Evolutionary conservation across 2,329 filamentous ascomycete genomes (phyloP).

Genomic region (Sclerotinia borealis): DNA sequence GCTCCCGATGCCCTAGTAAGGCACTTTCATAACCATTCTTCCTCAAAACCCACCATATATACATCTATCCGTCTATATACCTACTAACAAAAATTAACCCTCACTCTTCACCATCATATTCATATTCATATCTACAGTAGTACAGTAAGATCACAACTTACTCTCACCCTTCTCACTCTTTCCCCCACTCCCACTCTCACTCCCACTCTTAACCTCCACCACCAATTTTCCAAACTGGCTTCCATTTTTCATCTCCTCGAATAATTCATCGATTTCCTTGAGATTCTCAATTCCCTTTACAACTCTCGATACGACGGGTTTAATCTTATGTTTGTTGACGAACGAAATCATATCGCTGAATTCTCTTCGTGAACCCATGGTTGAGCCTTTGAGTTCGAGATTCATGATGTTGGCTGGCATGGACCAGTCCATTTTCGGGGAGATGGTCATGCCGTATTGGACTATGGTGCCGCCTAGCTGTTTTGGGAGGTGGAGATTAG

Average conservation of each 20-base stretch:
- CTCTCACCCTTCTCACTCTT: not conserved
- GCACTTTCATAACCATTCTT: not conserved
- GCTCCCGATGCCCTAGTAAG: not conserved
- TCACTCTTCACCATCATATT: not conserved
- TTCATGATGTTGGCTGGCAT: constrained; percentile 85
- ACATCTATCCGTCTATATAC: not conserved
- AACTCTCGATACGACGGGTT: constrained; percentile 69
- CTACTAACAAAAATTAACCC: not conserved
- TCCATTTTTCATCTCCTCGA: constrained; percentile 80
- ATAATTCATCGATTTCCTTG: constrained; percentile 72
- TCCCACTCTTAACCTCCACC: constrained; percentile 51
- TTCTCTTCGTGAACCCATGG: constrained; percentile 86
- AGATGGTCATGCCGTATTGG: constrained; percentile 85
- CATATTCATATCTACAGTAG: not conserved
- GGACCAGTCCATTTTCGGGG: constrained; percentile 77
- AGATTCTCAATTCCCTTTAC: constrained; percentile 69
- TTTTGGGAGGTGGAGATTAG: constrained; percentile 4
- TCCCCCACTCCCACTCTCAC: constrained; percentile 4
- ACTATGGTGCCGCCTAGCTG: constrained; percentile 74
- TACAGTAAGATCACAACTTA: not conserved
- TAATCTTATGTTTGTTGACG: constrained; percentile 65
- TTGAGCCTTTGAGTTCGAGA: constrained; percentile 77
- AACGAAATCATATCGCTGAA: constrained; percentile 89
- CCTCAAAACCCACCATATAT: not conserved
- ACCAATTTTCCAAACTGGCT: constrained; percentile 92